Evolutionary conservation across 371 early-diverging fungal genomes (phyloP), one percentile per base, ranked within the genome.

Genomic region (Syncephalastrum monosporum): DNA sequence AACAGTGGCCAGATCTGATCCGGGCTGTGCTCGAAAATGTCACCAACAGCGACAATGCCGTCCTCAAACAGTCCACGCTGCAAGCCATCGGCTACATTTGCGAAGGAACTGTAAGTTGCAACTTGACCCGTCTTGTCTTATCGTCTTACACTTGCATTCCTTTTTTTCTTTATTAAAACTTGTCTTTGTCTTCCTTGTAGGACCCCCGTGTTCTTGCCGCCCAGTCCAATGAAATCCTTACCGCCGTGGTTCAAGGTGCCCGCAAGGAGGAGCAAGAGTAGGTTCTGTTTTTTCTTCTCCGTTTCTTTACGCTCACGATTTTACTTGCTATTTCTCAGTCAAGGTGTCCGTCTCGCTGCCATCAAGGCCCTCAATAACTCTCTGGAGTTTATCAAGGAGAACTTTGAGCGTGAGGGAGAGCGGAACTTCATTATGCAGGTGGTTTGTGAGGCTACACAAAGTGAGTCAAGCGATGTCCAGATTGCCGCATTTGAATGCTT

Each of bases 361-460:
- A 75, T 97, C 58, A 82, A 80, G 53, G 96, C 98, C 4, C 82
- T 98, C 54, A 85, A 83, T 77, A 97, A 96, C 72, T 92, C 96
- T 29, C 83, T 98, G 50, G 94, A 91, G 74, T 98, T 97, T 68
- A 85, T 94, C 47, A 81, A 89, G 63, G 86, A 81, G 23, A 95
- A 98, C 79, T 97, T 98, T 81, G 91, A 92, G 52, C 78, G 86
- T 38, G 92, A 91, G 68, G 88, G 85, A 57, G 97, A 98, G 72
- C 84, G 98, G 58, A 95, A 98, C 75, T 92, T 90, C 57, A 94
- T 98, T 56, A 98, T 98, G 99, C 91, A 93, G 68, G 88, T 94
- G n/a, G 93, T 98, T 13, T 98, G 97, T 70, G 96, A 94, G 67
- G 93, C 94, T 25, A 93, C 96, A 19, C 93, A 94, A 77, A 83